phyloP scores from a whole-genome alignment of 2,329 filamentous ascomycete species.

The Periconia macrospinosa region DNA sequence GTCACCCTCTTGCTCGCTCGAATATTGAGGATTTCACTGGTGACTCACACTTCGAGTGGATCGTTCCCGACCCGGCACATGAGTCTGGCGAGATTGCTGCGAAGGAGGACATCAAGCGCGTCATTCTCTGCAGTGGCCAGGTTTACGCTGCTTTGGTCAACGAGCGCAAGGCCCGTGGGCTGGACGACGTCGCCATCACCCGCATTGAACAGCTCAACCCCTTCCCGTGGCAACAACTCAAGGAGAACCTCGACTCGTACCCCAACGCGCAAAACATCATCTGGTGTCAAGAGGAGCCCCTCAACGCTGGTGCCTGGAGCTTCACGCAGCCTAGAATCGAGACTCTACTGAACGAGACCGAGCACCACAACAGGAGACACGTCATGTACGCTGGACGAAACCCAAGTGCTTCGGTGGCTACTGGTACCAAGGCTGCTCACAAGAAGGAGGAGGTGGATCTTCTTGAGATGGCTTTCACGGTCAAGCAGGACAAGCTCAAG shows the following conservation, averaged over 20 bases:
- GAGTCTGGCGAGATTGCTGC: constrained; percentile 72
- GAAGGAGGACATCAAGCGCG: constrained; percentile 86
- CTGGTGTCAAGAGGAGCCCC: constrained; percentile 95
- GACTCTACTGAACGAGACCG: constrained; percentile 89
- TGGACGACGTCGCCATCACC: constrained; percentile 90
- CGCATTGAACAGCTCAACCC: constrained; percentile 97
- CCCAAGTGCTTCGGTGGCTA: constrained; percentile 91
- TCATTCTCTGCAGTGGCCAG: constrained; percentile 92
- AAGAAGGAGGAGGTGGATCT: constrained; percentile 91
- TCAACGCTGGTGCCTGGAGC: constrained; percentile 96
- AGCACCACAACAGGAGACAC: constrained; percentile 91
- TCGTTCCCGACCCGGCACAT: constrained; percentile 89
- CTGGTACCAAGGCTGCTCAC: constrained; percentile 85
- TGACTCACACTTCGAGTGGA: constrained; percentile 94
- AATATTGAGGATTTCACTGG: constrained; percentile 87
- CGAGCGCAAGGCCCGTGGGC: constrained; percentile 81
- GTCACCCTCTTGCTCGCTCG: constrained; percentile 90
- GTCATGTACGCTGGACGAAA: constrained; percentile 96
- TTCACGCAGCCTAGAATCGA: constrained; percentile 98
- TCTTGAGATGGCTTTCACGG: constrained; percentile 64
- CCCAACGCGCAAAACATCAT: constrained; percentile 97
- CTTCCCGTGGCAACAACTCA: constrained; percentile 96
- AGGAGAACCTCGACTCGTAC: constrained; percentile 95
- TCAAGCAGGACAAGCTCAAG: constrained; percentile 68
- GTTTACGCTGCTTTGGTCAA: constrained; percentile 90